Percentiles rank a stretch among this genome's conserved stretches.
Conservation (phyloP, 1,139 yeast species). For the Geotrichum klebahnii region DNA sequence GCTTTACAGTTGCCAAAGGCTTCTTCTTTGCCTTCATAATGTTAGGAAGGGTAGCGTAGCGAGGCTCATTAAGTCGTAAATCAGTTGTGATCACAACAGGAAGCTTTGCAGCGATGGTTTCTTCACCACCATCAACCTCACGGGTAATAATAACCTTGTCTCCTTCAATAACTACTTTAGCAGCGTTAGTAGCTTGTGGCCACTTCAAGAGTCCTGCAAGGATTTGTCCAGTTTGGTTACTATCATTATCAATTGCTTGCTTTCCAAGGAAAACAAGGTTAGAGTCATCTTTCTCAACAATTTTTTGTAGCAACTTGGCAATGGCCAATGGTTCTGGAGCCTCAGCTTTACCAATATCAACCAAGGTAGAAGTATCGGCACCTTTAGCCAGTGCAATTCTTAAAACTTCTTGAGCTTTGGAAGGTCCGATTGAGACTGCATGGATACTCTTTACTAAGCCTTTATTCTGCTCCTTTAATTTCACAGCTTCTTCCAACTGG, state of each 20-base stretch:
- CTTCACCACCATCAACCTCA: conserved; percentile 94
- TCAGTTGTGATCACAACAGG: conserved; percentile 91
- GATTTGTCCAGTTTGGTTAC: conserved; percentile 95
- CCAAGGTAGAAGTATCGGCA: conserved; percentile 76
- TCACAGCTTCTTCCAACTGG: conserved; percentile 75
- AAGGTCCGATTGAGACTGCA: conserved; percentile 88
- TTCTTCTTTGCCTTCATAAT: conserved; percentile 98
- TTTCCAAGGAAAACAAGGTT: conserved; percentile 87
- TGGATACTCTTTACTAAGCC: conserved; percentile 76
- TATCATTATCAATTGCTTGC: conserved; percentile 93
- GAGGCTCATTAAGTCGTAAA: conserved; percentile 86
- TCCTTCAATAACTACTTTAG: conserved; percentile 66
- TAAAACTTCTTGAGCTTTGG: conserved; percentile 81
- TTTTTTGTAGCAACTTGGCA: conserved; percentile 74
- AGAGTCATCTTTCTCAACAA: conserved; percentile 65
- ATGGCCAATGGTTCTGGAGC: conserved; percentile 89
- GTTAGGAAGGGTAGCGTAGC: conserved; percentile 89
- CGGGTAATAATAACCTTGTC: conserved; percentile 71
- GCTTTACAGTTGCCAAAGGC: conserved; percentile 69
- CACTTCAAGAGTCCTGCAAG: conserved; percentile 89
- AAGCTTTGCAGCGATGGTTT: conserved; percentile 68
- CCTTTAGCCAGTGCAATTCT: conserved; percentile 93
- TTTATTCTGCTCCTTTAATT: conserved; percentile 65
- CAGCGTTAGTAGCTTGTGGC: conserved; percentile 98
- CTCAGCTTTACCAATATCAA: conserved; percentile 63